Evolutionary conservation across 345 rosid genomes (phyloP).

Genomic region (Camelina sativa): DNA sequence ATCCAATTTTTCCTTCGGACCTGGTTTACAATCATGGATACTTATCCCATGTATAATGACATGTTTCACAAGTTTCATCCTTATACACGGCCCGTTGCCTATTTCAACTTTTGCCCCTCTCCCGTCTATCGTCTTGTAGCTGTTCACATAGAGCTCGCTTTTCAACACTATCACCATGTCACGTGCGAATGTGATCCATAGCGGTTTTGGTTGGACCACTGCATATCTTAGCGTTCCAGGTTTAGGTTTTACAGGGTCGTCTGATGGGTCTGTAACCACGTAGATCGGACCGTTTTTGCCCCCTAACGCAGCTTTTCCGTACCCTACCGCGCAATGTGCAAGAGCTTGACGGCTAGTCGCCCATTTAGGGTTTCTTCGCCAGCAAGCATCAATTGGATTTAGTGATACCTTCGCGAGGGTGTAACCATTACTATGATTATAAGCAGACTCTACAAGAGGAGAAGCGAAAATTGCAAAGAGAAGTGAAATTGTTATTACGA

Average conservation of each 20-base stretch:
- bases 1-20: slow-evolving; percentile 49
- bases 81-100: slow-evolving; percentile 70
- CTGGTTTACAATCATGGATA: slow-evolving; percentile 70
- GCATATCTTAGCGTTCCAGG: slow-evolving; percentile 75
- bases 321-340: slow-evolving; percentile 75
- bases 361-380: slow-evolving; percentile 74
- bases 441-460: slow-evolving; percentile 12
- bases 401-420: slow-evolving; percentile 12
- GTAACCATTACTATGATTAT: slow-evolving; percentile 8
- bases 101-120: slow-evolving; percentile 80
- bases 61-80: slow-evolving; percentile 57
- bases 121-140: slow-evolving; percentile 84
- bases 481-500: slow-evolving; percentile 38
- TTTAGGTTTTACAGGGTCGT: slow-evolving; percentile 61
- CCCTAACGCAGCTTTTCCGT: slow-evolving; percentile 64
- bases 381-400: slow-evolving; percentile 74
- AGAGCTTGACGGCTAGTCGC: slow-evolving; percentile 63
- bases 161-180: slow-evolving; percentile 71
- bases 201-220: slow-evolving; percentile 60
- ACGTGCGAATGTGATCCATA: slow-evolving; percentile 75
- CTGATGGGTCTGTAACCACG: slow-evolving; percentile 57
- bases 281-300: slow-evolving; percentile 73
- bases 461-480: slow-evolving; percentile 35
- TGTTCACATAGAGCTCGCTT: slow-evolving; percentile 67
- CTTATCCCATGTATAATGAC: slow-evolving; percentile 81